Evolutionary conservation across 1,139 yeast species (phyloP), one percentile per base, ranked within the genome.

Genomic region (Tardiomyces depauwii): DNA sequence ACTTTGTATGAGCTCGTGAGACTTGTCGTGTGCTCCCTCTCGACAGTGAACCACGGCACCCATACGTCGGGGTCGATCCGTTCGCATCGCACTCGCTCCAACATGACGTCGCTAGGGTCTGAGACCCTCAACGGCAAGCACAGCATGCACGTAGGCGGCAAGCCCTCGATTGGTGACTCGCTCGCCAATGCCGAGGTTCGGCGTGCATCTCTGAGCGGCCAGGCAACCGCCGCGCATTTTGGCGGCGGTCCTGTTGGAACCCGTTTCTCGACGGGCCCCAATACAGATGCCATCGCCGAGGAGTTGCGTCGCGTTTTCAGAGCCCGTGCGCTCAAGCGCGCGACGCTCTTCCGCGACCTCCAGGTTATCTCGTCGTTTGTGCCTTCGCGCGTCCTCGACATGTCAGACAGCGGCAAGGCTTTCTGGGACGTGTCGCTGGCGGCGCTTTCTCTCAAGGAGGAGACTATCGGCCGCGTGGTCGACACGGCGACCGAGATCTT

Each of bases 381-480:
- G 6, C 64, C 67, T 2, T 55, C 64, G 3, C 50, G 50, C 12
- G 55, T 58, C 25, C 53, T 65, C 36, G 68, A 63, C 42, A 44
- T 55, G 50, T 61, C 62, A 2, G 64, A 61, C 41, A 52, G 54
- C 40, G 66, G 66, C 38, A 61, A 61, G 47, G 64, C 66, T 13
- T 65, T 65, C 45, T 63, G 67, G 62, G 68, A 65, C 43, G 67
- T 65, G 33, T 58, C 64, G 39, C 55, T 63, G 41, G 70, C 68
- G 1, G 68, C 67, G 1, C 48, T 57, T 9, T 40, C 64, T 3
- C 27, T 27, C 32, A 61, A 61, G 49, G 60, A 59, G 39, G 65
- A 61, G 42, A 53, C 55, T 13, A 43, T 61, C 23, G 51, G 53
- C 12, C 40, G 53, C 18, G 47, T 60, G 16, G 59, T 55, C 2